Evolutionary conservation across 2,329 filamentous ascomycete species (phyloP).

Genomic region (Pseudogymnoascus sp.): DNA sequence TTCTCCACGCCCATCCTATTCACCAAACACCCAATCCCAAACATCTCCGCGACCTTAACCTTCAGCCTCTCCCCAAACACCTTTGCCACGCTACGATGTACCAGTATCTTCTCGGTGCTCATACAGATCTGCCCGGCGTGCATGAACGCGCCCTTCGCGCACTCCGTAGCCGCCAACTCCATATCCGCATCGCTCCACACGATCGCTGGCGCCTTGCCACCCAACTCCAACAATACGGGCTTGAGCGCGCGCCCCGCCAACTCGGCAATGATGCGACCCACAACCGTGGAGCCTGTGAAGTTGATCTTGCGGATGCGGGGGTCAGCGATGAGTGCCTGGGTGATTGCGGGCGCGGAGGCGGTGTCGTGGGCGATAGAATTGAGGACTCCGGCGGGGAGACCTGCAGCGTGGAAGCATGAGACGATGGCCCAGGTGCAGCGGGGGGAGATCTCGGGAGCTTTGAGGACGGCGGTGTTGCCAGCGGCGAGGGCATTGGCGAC

Average conservation of each 20-base stretch:
- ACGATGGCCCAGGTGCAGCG: constrained; percentile 54
- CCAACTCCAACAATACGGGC: constrained; percentile 71
- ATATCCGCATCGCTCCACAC: constrained; percentile 75
- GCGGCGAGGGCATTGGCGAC: constrained; percentile 61
- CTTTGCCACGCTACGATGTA: constrained; percentile 39
- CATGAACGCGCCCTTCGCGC: constrained; percentile 61
- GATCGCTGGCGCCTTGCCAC: constrained; percentile 72
- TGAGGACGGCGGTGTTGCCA: constrained; percentile 69
- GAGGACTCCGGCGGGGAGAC: constrained; percentile 64
- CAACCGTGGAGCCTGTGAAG: constrained; percentile 70
- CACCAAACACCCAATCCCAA: constrained; percentile 48
- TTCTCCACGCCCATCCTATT: constrained; percentile 56
- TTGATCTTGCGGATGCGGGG: constrained; percentile 68
- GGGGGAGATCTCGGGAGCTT: constrained; percentile 61
- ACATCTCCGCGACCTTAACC: constrained; percentile 33
- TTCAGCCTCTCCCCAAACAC: constrained; percentile 35
- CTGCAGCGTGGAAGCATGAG: constrained; percentile 60
- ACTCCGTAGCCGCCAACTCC: constrained; percentile 58
- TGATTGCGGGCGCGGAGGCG: constrained; percentile 58
- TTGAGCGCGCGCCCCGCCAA: constrained; percentile 67
- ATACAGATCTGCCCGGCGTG: constrained; percentile 79
- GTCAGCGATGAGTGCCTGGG: constrained; percentile 57
- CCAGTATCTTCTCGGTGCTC: constrained; percentile 66
- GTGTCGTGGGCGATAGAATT: constrained; percentile 62
- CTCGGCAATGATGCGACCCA: constrained; percentile 64